Evolutionary conservation across 1,284 basidiomycete genomes (phyloP).

Genomic region (Pulchroboletus neoregius): DNA sequence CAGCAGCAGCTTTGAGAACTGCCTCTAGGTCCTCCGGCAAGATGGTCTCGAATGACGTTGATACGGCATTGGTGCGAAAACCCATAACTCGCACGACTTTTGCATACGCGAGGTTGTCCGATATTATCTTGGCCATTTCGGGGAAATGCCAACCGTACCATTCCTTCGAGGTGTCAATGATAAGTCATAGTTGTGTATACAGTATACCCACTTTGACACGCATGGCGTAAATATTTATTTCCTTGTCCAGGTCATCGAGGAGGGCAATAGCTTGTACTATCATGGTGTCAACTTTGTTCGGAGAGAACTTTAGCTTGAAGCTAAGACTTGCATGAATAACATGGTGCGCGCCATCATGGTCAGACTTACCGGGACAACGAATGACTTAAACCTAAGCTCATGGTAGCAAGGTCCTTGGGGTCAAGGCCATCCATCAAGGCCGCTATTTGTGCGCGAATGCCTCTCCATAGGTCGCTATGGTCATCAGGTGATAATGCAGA

Average conservation of each 20-base stretch:
- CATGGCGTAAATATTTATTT: constrained; percentile 99
- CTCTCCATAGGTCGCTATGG: constrained; percentile 84
- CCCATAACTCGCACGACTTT: constrained; percentile 89
- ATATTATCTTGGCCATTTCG: constrained; percentile 97
- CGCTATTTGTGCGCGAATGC: constrained; percentile 88
- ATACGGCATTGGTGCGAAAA: constrained; percentile 89
- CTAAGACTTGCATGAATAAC: constrained; percentile 40
- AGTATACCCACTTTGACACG: constrained; percentile 79
- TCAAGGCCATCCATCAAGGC: constrained; percentile 86
- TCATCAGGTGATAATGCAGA: constrained; percentile 42
- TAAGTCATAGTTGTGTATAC: background rate
- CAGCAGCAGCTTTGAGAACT: constrained; percentile 87
- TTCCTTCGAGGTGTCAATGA: constrained; percentile 55
- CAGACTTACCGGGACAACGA: constrained; percentile 77
- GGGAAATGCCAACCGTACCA: constrained; percentile 99
- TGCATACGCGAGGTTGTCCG: constrained; percentile 96
- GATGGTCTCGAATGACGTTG: constrained; percentile 84
- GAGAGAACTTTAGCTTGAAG: constrained; percentile 99
- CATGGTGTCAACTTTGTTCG: constrained; percentile 99
- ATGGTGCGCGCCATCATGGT: constrained; percentile 6
- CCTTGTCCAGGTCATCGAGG: constrained; percentile 97
- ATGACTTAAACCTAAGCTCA: constrained; percentile 97
- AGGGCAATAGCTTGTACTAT: constrained; percentile 99
- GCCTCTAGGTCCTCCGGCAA: constrained; percentile 95
- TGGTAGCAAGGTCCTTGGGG: constrained; percentile 94